Base-by-base conservation (phyloP, 306 rosid species). In the Corylus heterophylla region DNA sequence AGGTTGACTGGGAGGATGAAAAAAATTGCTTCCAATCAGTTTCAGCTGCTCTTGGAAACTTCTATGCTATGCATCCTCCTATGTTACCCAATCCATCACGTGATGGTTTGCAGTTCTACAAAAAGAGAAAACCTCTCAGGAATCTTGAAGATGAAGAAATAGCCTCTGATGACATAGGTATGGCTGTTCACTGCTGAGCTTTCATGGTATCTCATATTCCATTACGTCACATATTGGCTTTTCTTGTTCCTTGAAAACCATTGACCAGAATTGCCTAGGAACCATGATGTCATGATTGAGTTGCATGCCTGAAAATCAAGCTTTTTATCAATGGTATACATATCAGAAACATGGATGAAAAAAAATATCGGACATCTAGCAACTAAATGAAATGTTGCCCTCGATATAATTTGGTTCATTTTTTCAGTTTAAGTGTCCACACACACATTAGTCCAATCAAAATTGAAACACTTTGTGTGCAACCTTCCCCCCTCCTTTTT, bases 1-100 rank as follows among this genome's bases (percentile, higher is more conserved):
- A 91, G 98, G 87, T 92, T 83, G 91, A 94, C 79, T 94, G 97
- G 98, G 97, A 89, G 71, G 90, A 85, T 62, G 97, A 94, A 86
- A 92, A 80, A 75, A 86, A 68, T 59, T 92, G 97, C 84, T 74
- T 94, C 54, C 97, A 91, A 89, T 71, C 86, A 56, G 83, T 92
- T 85, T 81, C 97, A 67, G 98, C 95, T 83, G 91, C 97, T 80
- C 85, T 94, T 39, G 98, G 93, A 76, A 87, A 88, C 82, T 92
- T 94, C 84, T 94, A 92, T 83, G 97, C 97, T 17, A 87, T 91
- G 93, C 97, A 92, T 86, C 97, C 97, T 72, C 97, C 92, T 66
- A 71, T 92, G 89, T 84, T 94, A 81, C 97, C 97, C 79, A 94
- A 94, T 83, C 98, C 97, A 55, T 87, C 90, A 74, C 90, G 97